Evolutionary conservation across 2,329 filamentous ascomycete species (phyloP).

Genomic region (Fusarium zealandicum): DNA sequence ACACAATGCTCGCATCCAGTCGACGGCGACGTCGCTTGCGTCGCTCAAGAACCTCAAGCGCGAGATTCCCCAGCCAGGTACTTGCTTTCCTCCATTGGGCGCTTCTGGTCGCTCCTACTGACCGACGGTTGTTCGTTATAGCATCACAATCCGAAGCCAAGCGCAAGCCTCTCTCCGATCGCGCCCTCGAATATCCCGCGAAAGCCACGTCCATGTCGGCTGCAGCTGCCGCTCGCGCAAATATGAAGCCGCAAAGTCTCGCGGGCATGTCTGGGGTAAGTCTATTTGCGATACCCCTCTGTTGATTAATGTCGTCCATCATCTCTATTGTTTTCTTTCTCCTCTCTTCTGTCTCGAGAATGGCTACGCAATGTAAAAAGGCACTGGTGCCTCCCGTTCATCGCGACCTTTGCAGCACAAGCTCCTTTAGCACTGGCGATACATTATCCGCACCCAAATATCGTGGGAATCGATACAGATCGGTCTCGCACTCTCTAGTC

Average conservation of each 20-base stretch:
- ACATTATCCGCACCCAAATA: constrained; percentile 2
- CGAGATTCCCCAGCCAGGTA: constrained; percentile 55
- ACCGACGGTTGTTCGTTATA: constrained; percentile 38
- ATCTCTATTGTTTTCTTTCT: constrained; percentile 6
- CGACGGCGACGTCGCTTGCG: constrained; percentile 52
- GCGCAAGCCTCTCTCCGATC: constrained; percentile 64
- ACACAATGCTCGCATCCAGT: constrained; percentile 60
- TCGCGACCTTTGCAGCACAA: not conserved
- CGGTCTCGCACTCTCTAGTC: constrained; percentile 6
- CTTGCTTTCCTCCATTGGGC: not conserved
- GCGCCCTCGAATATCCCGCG: constrained; percentile 59
- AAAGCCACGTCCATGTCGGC: constrained; percentile 48
- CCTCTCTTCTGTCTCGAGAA: constrained; percentile 3
- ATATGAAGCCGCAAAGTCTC: constrained; percentile 56
- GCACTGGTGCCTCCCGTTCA: not conserved
- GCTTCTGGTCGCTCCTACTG: constrained; percentile 9
- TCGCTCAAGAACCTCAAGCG: constrained; percentile 58
- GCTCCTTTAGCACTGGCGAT: constrained; percentile 10
- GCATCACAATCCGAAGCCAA: constrained; percentile 65
- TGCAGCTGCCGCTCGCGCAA: constrained; percentile 52
- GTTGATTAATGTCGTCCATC: not conserved
- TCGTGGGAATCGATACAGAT: constrained; percentile 4
- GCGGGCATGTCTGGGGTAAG: constrained; percentile 44
- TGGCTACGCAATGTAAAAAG: too few relatives aligned
- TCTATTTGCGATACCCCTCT: constrained; percentile 6